Base-by-base conservation (phyloP, 2,329 filamentous ascomycete species). In the Ophidiomyces ophidiicola region DNA sequence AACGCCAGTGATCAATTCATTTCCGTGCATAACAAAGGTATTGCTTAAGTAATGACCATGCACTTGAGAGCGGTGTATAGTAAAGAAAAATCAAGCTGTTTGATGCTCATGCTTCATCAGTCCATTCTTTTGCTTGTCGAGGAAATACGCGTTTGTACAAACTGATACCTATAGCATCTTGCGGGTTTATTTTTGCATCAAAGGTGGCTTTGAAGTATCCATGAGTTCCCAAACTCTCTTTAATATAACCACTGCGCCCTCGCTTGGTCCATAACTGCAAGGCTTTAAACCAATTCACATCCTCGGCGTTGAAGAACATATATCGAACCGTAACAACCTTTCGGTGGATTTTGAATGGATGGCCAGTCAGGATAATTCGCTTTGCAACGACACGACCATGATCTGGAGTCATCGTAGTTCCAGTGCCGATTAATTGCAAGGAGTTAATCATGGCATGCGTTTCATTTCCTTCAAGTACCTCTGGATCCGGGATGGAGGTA, bases 161-260 rank as follows among this genome's bases (percentile, higher is more conserved):
- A 63, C 84, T 93, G 46, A 96, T 82, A 35, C 84, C 90, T 32
- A 98, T 78, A 2, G 86, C 79, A 63, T 98, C 90, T 64, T 94
- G 83, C 1, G 90, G 87, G 61, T 94, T 96, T 59, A 98, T 88
- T 57, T 82, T 83, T 8, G 80, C 85, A 59, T 98, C 92, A 65
- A 98, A 98, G 1, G 82, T 94, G 8, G 90, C 90, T 71, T 98
- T 98, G 74, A 96, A 96, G 67, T 98, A 98, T n/a, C 90, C 90
- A 61, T 98, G 90, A 24, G 90, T 98, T 52, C 90, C 90, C 35
- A 98, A 66, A 42, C 80, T 74, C 68, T 98, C 90, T 69, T 94
- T 94, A 68, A 98, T 77, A 59, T 79, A 94, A 6, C 90, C 90
- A 49, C 77, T 83, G 46, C 90, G 71, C 5, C 90, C 90, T 20